Evolutionary conservation across 495 filamentous ascomycete species (phyloP), one percentile per base, ranked within the genome.

Genomic region (Physcia stellaris): DNA sequence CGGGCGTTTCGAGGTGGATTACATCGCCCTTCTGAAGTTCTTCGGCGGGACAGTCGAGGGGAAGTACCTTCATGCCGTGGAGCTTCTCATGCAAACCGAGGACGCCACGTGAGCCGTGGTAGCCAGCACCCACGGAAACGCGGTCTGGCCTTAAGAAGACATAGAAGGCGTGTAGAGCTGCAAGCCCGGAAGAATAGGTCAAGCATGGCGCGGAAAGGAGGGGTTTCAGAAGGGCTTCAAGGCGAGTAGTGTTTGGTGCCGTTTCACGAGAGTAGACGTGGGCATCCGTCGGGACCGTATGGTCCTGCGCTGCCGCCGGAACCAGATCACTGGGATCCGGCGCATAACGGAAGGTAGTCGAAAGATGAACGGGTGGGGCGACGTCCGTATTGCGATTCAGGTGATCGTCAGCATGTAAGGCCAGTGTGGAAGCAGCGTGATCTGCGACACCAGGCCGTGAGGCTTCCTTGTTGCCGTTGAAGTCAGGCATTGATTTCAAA

Each of bases 41-140:
- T 23, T 67, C 60, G 2, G 66, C 56, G 0, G 64, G 40, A 31
- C 73, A 77, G 49, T 80, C 66, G 9, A 90, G 67, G 2, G 64
- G 58, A 9, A 94, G 62, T 32, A 77, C 67, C 42, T 75, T 53
- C 15, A 86, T 67, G 0, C 78, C 78, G 16, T 73, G 82, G 13
- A 94, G 68, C 43, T 78, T 78, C 41, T 63, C 50, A 40, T 88
- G 66, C 33, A 98, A 55, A 5, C 55, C 54, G 39, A 94, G 69
- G 15, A 93, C 78, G 39, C 80, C 85, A 59, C 93, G 86, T 59
- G 81, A 88, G 49, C 90, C 90, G 62, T 98, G 90, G 60, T 98
- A 98, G 24, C 83, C 85, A 32, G 67, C 75, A 24, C 77, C 76
- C 45, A 94, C 80, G 48, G 83, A 70, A 32, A 98, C 71, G 28